phyloP scores from a whole-genome alignment of 345 rosid genomes.

The Pistacia vera region DNA sequence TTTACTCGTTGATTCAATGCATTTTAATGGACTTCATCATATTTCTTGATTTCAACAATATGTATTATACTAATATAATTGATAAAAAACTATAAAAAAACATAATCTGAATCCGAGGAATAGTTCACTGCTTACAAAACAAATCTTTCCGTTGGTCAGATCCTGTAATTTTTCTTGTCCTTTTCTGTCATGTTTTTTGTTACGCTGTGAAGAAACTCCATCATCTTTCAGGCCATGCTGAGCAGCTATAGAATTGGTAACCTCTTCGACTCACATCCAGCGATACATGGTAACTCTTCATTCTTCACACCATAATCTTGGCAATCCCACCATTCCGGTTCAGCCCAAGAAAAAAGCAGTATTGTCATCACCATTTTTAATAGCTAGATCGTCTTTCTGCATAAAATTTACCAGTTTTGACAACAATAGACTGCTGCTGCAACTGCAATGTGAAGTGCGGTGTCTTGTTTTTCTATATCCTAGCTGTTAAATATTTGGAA shows the following conservation, averaged over 20 bases:
- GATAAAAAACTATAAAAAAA: no score
- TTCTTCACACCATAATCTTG: neutral
- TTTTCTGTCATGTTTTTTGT: no score
- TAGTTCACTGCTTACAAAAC: no score
- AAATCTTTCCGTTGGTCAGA: no score
- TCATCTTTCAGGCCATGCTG: constrained; percentile 19
- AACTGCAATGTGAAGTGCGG: constrained; percentile 26
- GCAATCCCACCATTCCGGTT: neutral
- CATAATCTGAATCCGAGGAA: no score
- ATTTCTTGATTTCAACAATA: no score
- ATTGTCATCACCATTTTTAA: no score
- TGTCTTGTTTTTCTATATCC: neutral
- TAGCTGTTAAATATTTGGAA: neutral
- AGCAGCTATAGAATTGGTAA: constrained; percentile 4
- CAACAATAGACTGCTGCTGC: constrained; percentile 17
- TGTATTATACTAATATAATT: no score
- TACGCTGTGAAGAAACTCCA: neutral
- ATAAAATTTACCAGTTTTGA: constrained; percentile 7
- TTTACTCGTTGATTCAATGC: no score
- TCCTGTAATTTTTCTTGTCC: no score
- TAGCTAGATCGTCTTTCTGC: no score
- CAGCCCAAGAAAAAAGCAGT: neutral
- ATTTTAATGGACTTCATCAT: no score
- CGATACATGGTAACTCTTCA: neutral
- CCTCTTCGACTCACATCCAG: neutral